A percentile compares a stretch with the other conserved stretches of the same genome.
Evolutionary conservation across 2,329 filamentous ascomycete species (phyloP).

Genomic region (Diplodia seriata): DNA sequence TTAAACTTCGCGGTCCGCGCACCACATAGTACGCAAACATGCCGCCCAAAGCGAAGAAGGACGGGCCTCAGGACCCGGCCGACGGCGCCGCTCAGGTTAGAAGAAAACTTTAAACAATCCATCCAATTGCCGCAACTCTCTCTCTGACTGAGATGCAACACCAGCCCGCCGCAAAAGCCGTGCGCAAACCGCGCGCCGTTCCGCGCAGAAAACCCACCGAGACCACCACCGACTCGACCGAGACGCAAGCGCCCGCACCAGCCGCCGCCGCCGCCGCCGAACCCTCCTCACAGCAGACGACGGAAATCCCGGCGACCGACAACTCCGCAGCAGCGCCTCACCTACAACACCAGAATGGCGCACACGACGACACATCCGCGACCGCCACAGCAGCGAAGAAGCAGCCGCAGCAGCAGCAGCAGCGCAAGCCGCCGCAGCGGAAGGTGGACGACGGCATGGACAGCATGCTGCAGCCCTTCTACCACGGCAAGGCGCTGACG

Average conservation of each 20-base stretch:
- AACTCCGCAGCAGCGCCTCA: neutral
- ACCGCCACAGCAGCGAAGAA: neutral
- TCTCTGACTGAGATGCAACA: neutral
- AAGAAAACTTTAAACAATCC: neutral
- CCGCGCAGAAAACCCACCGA: conserved; percentile 30
- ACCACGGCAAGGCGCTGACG: conserved; percentile 70
- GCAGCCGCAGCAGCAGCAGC: conserved; percentile 34
- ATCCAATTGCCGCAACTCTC: neutral
- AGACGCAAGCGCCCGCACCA: conserved; percentile 13
- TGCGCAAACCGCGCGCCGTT: conserved; percentile 24
- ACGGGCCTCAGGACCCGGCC: conserved; percentile 7
- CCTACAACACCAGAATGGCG: neutral
- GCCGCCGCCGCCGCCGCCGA: neutral
- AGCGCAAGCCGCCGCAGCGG: conserved; percentile 37
- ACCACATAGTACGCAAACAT: conserved; percentile 8
- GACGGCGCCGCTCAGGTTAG: conserved; percentile 19
- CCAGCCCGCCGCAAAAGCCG: conserved; percentile 31
- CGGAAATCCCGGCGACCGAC: neutral
- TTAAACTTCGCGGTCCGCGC: neutral
- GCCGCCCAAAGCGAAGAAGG: conserved; percentile 30
- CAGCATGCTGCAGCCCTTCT: conserved; percentile 72
- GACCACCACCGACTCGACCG: conserved; percentile 6
- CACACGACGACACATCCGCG: neutral
- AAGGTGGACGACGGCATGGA: conserved; percentile 61
- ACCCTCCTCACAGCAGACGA: neutral